Evolutionary conservation across 2,329 filamentous ascomycete genomes (phyloP).

Genomic region (Neonectria punicea): DNA sequence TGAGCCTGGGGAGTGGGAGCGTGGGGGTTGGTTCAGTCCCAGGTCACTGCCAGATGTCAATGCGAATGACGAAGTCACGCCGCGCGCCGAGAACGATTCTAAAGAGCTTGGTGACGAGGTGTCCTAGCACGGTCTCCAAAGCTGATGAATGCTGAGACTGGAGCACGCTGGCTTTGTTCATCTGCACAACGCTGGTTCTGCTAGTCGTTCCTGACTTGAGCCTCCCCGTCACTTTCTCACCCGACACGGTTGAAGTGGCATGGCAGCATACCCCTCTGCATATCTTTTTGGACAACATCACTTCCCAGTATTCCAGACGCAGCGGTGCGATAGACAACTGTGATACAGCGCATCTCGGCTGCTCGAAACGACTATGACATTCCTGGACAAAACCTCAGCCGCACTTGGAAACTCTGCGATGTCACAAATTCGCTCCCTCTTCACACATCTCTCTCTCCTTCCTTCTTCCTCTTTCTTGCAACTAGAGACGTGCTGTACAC

Average conservation of each 20-base stretch:
- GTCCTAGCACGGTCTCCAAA: not conserved
- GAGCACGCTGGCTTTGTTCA: not conserved
- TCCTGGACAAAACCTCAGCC: not conserved
- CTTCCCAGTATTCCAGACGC: not conserved
- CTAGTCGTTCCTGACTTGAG: not conserved
- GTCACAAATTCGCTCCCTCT: not conserved
- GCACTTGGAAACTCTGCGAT: not conserved
- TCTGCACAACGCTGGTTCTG: not conserved
- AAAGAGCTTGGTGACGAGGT: conserved; percentile 32
- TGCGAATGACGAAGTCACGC: conserved; percentile 41
- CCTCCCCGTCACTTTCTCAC: not conserved
- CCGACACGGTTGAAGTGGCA: not conserved
- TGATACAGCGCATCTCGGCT: not conserved
- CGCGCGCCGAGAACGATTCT: conserved; percentile 37
- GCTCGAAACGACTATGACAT: not conserved
- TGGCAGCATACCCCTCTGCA: not conserved
- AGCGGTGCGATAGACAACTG: not conserved
- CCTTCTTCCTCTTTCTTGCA: conserved; percentile 7
- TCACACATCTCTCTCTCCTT: conserved; percentile 1
- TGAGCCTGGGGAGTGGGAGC: conserved; percentile 78
- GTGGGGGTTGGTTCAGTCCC: conserved; percentile 81
- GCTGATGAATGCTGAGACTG: not conserved
- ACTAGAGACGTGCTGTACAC: conserved; percentile 31
- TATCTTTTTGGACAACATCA: not conserved
- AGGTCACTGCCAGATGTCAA: conserved; percentile 23